Percentiles rank a stretch among this genome's conserved stretches.
Evolutionary conservation across 2,329 filamentous ascomycete genomes (phyloP).

Genomic region (Fusarium coicis): DNA sequence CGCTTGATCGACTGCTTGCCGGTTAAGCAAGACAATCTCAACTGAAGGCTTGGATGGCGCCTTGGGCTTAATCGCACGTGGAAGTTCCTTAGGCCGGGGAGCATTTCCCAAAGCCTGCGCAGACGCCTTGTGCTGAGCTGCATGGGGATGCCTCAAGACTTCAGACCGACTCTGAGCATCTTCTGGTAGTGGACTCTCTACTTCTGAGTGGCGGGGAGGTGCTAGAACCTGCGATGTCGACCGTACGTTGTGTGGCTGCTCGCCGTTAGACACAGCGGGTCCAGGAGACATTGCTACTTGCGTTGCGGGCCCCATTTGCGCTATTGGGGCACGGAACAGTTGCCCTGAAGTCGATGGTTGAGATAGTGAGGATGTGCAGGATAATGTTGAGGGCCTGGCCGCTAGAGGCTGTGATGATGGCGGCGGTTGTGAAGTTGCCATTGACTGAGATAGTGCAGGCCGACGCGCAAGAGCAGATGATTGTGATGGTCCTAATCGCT

Average conservation of each 20-base stretch:
- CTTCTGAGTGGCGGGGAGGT: background rate
- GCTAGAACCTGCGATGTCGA: background rate
- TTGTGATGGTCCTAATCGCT: background rate
- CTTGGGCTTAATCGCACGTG: background rate
- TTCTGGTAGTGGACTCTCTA: background rate
- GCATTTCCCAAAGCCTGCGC: background rate
- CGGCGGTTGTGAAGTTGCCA: background rate
- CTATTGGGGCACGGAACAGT: background rate
- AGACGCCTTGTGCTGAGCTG: background rate
- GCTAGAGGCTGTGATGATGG: background rate
- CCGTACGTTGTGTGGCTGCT: background rate
- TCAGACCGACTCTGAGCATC: background rate
- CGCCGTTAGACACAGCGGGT: background rate
- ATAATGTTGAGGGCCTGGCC: background rate
- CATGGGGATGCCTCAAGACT: background rate
- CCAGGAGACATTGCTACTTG: background rate
- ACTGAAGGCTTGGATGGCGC: background rate
- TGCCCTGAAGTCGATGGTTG: background rate
- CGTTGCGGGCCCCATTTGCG: background rate
- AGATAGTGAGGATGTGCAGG: background rate
- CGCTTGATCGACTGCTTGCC: background rate
- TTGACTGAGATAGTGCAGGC: background rate
- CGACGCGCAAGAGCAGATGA: background rate
- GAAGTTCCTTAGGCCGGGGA: background rate
- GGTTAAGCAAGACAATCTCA: background rate